A percentile compares a stretch with the other conserved stretches of the same genome.
These are phyloP conservation scores for Ganoderma sinense DNA, from an alignment of 1,284 basidiomycete species.

Conservation along the genomic window DNA sequence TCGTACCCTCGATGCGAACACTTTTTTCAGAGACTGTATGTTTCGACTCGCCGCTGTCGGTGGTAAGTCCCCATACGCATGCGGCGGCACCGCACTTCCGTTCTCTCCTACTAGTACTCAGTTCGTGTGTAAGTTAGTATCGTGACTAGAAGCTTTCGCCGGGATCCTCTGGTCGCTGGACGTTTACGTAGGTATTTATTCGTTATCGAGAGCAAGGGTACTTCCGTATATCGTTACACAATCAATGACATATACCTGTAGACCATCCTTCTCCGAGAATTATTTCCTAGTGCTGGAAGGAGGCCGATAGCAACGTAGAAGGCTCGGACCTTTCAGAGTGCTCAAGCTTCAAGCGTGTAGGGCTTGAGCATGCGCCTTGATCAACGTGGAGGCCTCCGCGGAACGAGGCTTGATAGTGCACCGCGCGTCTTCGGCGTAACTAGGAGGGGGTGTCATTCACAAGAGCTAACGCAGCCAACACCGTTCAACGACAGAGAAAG, in stretches of 20 bases:
- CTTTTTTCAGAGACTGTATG: background rate
- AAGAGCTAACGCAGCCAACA: too few relatives aligned
- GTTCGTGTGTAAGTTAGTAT: background rate
- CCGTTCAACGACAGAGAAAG: too few relatives aligned
- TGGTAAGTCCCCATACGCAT: background rate
- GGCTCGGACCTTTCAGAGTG: too few relatives aligned
- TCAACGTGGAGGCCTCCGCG: background rate
- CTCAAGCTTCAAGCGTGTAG: background rate
- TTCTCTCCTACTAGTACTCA: background rate
- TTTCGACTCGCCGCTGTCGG: background rate
- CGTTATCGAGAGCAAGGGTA: background rate
- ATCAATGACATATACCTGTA: background rate
- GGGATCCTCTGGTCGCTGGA: background rate
- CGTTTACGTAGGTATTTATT: background rate
- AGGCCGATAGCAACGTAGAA: too few relatives aligned
- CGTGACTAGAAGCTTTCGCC: background rate
- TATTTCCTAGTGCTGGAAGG: background rate
- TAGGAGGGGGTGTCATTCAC: background rate
- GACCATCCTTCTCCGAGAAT: background rate
- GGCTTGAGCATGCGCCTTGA: background rate
- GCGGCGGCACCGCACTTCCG: background rate
- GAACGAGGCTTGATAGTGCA: slow-evolving; percentile 16
- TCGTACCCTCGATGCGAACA: slow-evolving; percentile 11
- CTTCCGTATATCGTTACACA: background rate
- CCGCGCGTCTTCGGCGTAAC: slow-evolving; percentile 9